Conservation (phyloP, 495 filamentous ascomycete species). For the Darksidea phi region DNA sequence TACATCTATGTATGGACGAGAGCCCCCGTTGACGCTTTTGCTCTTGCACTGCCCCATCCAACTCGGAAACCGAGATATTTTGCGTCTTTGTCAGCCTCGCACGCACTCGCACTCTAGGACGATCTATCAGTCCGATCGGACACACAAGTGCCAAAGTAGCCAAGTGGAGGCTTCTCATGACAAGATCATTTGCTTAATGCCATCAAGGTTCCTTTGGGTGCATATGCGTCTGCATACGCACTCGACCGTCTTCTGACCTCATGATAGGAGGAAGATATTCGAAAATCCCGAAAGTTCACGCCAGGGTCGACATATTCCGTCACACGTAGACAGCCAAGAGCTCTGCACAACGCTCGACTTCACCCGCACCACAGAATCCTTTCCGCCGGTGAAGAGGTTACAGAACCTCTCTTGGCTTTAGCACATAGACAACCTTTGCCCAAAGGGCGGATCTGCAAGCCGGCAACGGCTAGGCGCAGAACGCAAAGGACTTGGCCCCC, state of each 20-base stretch:
- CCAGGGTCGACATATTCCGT: not conserved
- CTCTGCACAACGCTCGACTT: not conserved
- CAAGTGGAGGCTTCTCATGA: not conserved
- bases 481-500: constrained; percentile 21
- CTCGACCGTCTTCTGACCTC: too few species aligned
- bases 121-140: too few species aligned
- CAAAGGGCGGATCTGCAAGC: constrained; percentile 7
- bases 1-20: too few species aligned
- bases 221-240: too few species aligned
- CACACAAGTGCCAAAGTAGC: not conserved
- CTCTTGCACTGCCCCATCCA: not conserved
- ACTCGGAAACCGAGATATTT: not conserved
- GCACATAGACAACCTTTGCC: not conserved
- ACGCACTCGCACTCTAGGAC: too few species aligned
- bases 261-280: too few species aligned
- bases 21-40: too few species aligned
- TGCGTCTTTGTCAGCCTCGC: too few species aligned
- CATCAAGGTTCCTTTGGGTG: not conserved
- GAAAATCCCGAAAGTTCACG: too few species aligned
- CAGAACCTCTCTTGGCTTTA: constrained; percentile 8
- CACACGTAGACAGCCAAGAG: constrained; percentile 21
- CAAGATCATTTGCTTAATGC: constrained; percentile 6
- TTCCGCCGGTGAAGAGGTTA: constrained; percentile 10
- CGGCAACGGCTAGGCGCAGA: not conserved
- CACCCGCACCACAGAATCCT: constrained; percentile 4